Base-by-base conservation (phyloP, 2,329 filamentous ascomycete genomes). In the Curvularia hawaiiensis region DNA sequence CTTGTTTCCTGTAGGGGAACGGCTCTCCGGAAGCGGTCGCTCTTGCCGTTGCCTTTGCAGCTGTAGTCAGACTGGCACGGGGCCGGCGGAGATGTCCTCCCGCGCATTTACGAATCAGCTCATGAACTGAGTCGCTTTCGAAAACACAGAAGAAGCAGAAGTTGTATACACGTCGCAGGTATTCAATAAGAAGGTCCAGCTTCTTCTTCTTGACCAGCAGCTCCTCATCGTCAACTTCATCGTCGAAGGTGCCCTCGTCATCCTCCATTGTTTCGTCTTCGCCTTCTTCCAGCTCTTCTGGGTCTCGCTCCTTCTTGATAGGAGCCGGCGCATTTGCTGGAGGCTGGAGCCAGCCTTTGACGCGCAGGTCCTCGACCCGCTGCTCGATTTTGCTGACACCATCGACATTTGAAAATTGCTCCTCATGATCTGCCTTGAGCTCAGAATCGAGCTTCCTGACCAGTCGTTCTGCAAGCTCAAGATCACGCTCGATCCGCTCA, bases 81-180 rank as follows among this genome's bases (percentile, higher is more conserved):
- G 95, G 95, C 48, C 95, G 89, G 61, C 95, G 91, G 60, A 99
- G 86, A 81, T 99, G 95, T n/a, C 95, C 95, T 41, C 95, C 95
- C 26, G 95, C 92, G 69, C 95, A 99, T 79, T 99, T 98, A 58
- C 95, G 88, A 40, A 91, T 93, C 64, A 99, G 83, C 78, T 99
- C 95, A 71, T 99, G 95, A 22, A 98, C 89, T 0, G 94, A 98
- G 76, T 99, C 95, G 72, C 92, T 95, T 78, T 99, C 95, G 67
- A 99, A 98, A 5, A 99, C 96, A 75, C 95, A 99, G 81, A 98
- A 99, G 82, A 99, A 97, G 81, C 95, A 99, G 79, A 99, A 98
- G 79, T 95, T 97, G 83, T 96, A 96, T 51, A 99, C 95, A 16
- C 95, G 89, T 51, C 95, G 92, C 58, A 99, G 84, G 75, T 99